Evolutionary conservation across 768 basidiomycete genomes (phyloP).

Genomic region (Glaciozyma martinii): DNA sequence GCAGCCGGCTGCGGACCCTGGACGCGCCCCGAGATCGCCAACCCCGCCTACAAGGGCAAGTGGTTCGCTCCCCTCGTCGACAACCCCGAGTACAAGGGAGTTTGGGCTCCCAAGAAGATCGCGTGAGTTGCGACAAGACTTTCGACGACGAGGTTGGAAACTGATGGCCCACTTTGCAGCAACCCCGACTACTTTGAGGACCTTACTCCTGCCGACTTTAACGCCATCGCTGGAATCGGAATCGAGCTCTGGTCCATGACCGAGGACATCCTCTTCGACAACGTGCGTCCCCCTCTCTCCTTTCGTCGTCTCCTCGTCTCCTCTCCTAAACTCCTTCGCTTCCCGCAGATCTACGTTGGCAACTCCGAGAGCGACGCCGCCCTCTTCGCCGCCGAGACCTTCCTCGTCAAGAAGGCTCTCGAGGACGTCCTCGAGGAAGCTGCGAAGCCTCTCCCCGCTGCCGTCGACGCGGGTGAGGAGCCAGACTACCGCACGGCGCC

Average conservation of each 20-base stretch:
- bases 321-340: slow-evolving; percentile 36
- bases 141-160: neutral
- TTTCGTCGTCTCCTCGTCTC: neutral
- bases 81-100: slow-evolving; percentile 95
- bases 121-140: slow-evolving; percentile 10
- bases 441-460: slow-evolving; percentile 39
- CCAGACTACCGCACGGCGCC: slow-evolving; percentile 63
- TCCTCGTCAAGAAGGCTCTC: slow-evolving; percentile 74
- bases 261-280: slow-evolving; percentile 76
- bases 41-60: slow-evolving; percentile 75
- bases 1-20: slow-evolving; percentile 93
- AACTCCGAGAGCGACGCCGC: slow-evolving; percentile 81
- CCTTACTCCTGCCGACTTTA: no score
- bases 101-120: slow-evolving; percentile 86
- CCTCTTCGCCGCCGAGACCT: slow-evolving; percentile 75
- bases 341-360: slow-evolving; percentile 65
- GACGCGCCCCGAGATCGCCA: slow-evolving; percentile 47
- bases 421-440: slow-evolving; percentile 51
- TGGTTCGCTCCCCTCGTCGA: slow-evolving; percentile 88
- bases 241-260: slow-evolving; percentile 99
- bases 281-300: slow-evolving; percentile 38
- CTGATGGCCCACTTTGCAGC: neutral
- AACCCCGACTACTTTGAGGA: slow-evolving; percentile 66
- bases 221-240: slow-evolving; percentile 31
- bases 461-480: slow-evolving; percentile 46